Evolutionary conservation across 2,329 filamentous ascomycete species (phyloP).

Genomic region (Colletotrichum siamense): DNA sequence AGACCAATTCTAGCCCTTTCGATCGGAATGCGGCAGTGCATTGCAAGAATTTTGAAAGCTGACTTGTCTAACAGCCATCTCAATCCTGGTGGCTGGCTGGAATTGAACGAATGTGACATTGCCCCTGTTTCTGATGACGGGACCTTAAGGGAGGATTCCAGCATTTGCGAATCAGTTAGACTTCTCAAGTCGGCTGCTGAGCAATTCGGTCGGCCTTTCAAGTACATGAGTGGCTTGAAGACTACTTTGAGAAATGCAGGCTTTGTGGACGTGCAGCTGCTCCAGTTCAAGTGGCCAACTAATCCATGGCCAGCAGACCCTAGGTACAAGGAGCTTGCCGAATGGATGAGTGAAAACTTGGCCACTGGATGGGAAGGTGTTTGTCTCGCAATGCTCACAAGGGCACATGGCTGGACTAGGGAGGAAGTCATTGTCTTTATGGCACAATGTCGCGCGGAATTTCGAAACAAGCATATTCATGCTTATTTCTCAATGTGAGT

Average conservation of each 20-base stretch:
- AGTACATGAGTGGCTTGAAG: conserved; percentile 12
- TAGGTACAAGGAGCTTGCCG: conserved; percentile 55
- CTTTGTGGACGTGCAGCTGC: conserved; percentile 56
- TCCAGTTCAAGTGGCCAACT: conserved; percentile 54
- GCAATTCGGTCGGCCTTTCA: not conserved
- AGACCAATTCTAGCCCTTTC: too few species aligned
- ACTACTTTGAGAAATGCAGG: conserved; percentile 54
- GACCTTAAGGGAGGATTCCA: not conserved
- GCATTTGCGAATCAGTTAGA: not conserved
- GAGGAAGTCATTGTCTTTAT: not conserved
- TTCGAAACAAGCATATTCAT: too few species aligned
- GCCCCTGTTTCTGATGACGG: not conserved
- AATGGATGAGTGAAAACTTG: not conserved
- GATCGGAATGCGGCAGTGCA: too few species aligned
- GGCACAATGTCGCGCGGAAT: too few species aligned
- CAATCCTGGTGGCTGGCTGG: not conserved
- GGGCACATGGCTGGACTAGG: not conserved
- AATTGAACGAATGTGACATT: not conserved
- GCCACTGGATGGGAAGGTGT: not conserved
- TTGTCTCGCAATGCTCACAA: not conserved
- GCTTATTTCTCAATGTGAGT: too few species aligned
- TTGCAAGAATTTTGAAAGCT: too few species aligned
- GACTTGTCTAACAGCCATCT: conserved; percentile 14
- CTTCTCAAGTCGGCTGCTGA: not conserved
- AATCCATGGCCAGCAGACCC: conserved; percentile 57